These are phyloP conservation scores for Vishniacozyma victoriae DNA, from an alignment of 768 basidiomycete species.

Conservation along the genomic window DNA sequence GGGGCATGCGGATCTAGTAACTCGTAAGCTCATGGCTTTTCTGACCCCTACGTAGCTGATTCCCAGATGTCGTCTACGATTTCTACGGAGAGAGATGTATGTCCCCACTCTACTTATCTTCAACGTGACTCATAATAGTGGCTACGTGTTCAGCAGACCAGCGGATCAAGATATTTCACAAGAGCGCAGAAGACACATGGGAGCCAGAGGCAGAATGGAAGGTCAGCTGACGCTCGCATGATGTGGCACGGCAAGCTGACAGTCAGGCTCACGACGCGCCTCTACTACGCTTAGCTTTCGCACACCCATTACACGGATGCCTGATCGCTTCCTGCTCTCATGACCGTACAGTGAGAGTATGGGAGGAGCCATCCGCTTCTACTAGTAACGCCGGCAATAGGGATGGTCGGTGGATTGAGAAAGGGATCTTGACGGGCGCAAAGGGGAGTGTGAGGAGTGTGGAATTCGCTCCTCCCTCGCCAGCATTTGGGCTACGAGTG, in stretches of 20 bases:
- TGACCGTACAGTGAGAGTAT: conserved; percentile 86
- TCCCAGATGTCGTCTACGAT: conserved; percentile 70
- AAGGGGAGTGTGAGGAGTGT: conserved; percentile 77
- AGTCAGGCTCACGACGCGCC: conserved; percentile 88
- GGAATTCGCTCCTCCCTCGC: conserved; percentile 71
- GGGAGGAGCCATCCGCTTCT: conserved; percentile 58
- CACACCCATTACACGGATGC: conserved; percentile 84
- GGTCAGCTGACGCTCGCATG: conserved; percentile 49
- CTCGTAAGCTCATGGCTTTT: conserved; percentile 22
- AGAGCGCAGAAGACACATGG: conserved; percentile 70
- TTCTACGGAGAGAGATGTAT: conserved; percentile 63
- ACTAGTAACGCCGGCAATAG: not conserved
- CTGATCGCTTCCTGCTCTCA: conserved; percentile 82
- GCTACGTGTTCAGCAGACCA: conserved; percentile 44
- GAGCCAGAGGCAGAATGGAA: conserved; percentile 84
- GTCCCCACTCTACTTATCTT: conserved; percentile 13
- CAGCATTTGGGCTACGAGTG: conserved; percentile 76
- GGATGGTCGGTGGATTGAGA: conserved; percentile 38
- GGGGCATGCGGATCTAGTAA: conserved; percentile 39
- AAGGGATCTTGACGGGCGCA: conserved; percentile 68
- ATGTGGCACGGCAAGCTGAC: not conserved
- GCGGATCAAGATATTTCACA: conserved; percentile 75
- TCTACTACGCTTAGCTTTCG: conserved; percentile 76
- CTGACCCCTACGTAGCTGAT: not conserved
- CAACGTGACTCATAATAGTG: conserved; percentile 17